Conservation (phyloP, 2,329 filamentous ascomycete genomes). For the Exophiala alcalophila region DNA sequence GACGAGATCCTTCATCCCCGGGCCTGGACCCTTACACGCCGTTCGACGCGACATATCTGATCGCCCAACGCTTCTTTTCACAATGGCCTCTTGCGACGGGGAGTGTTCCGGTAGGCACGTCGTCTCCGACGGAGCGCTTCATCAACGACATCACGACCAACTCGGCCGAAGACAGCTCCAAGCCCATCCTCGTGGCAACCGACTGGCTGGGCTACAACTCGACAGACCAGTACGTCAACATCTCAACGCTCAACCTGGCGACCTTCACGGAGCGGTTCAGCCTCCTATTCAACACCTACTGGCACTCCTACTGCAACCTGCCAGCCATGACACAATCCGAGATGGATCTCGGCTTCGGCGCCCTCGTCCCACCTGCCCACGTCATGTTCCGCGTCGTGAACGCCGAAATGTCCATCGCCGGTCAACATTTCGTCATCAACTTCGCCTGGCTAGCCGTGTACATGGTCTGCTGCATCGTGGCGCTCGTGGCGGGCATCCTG, state of each 20-base stretch:
- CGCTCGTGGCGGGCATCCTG: constrained; percentile 1
- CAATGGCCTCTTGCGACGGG: constrained; percentile 7
- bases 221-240: constrained; percentile 6
- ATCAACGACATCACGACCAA: constrained; percentile 6
- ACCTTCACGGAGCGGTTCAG: constrained; percentile 6
- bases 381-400: constrained; percentile 4
- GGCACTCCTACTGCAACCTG: constrained; percentile 7
- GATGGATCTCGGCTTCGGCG: constrained; percentile 5
- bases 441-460: constrained; percentile 5
- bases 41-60: constrained; percentile 4
- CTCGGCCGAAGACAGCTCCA: constrained; percentile 2
- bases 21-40: neutral
- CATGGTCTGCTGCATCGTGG: constrained; percentile 2
- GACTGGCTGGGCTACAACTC: constrained; percentile 7
- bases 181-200: constrained; percentile 6
- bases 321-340: constrained; percentile 8
- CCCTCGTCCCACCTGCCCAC: neutral
- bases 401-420: constrained; percentile 1
- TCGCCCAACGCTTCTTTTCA: constrained; percentile 2
- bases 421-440: constrained; percentile 5
- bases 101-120: constrained; percentile 2
- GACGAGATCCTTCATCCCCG: neutral
- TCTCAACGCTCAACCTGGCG: neutral
- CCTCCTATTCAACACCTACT: constrained; percentile 9
- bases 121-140: constrained; percentile 4